Percentiles rank a stretch among this genome's conserved stretches.
phyloP scores from a whole-genome alignment of 768 basidiomycete genomes.

The Boletellus ananas region DNA sequence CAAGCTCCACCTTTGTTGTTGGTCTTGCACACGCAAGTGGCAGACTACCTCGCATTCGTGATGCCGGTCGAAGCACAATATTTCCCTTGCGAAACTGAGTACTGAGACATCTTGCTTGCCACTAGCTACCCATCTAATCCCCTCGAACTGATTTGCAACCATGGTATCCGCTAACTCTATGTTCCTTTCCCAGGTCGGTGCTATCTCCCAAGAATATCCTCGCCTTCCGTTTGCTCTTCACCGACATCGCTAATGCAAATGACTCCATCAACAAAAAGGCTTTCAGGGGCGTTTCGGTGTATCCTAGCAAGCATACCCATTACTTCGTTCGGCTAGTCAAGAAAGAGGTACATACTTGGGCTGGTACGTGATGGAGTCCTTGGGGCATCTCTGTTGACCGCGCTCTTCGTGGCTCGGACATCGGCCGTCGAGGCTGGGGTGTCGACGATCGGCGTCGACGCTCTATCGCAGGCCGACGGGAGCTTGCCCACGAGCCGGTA shows the following conservation, averaged over 20 bases:
- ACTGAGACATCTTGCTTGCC: background rate
- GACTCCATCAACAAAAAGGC: conserved; percentile 18
- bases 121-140: no score
- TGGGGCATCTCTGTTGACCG: background rate
- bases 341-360: conserved; percentile 7
- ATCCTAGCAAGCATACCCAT: conserved; percentile 7
- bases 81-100: background rate
- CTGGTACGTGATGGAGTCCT: conserved; percentile 5
- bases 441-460: background rate
- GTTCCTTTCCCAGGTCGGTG: conserved; percentile 13
- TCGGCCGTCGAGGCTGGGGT: conserved; percentile 2
- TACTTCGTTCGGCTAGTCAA: background rate
- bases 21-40: background rate
- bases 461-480: background rate
- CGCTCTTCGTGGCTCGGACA: background rate
- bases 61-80: background rate
- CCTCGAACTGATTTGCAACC: background rate
- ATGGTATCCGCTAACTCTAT: background rate
- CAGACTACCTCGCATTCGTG: no score
- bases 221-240: conserved; percentile 24
- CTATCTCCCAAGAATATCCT: conserved; percentile 19
- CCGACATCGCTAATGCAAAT: conserved; percentile 15
- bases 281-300: conserved; percentile 19
- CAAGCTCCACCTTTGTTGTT: background rate
- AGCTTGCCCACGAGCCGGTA: conserved; percentile 8